Base-by-base conservation (phyloP, 2,329 filamentous ascomycete genomes). In the Penicillium paneum region DNA sequence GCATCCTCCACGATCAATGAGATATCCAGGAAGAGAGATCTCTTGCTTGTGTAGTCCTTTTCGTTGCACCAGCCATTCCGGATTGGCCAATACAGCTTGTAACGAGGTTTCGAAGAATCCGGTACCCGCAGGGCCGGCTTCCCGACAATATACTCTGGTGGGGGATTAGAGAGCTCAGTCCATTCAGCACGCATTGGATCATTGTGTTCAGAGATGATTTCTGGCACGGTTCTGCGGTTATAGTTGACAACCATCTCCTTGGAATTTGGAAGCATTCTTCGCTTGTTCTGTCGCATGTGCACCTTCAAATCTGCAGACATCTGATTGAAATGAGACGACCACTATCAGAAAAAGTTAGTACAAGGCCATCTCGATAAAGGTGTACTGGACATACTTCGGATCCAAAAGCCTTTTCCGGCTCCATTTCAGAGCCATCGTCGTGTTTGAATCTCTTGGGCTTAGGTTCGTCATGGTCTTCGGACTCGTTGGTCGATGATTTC, bases 161-260 rank as follows among this genome's bases (percentile, higher is more conserved):
- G 84, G 17, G 88, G 81, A 34, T 71, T 74, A 3, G 77, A 81
- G 36, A 96, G 78, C 58, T 97, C 91, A 2, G 94, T 99, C 92
- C 94, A 99, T 60, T 97, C 92, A 47, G 97, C 88, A 61, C 94
- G 88, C 63, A 96, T 80, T 0, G 92, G 90, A 67, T 99, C 94
- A 70, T 97, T 99, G 75, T 97, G 94, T 67, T 94, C 89, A 5
- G 89, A 87, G 56, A 99, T 97, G 45, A 88, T 83, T 63, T 97
- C 94, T 7, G 91, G 87, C 32, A 89, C 85, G 0, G 86, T 89
- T 44, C 90, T 84, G 49, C 89, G 85, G 73, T 99, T 99, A 80
- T 90, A 97, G 69, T 96, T 97, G 61, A 92, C 85, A 1, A 97
- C 93, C 55, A 97, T 80, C 68, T 99, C 94, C 72, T 96, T 96